Conservation (phyloP, 768 basidiomycete genomes). For the Boletus tylopilopsis region DNA sequence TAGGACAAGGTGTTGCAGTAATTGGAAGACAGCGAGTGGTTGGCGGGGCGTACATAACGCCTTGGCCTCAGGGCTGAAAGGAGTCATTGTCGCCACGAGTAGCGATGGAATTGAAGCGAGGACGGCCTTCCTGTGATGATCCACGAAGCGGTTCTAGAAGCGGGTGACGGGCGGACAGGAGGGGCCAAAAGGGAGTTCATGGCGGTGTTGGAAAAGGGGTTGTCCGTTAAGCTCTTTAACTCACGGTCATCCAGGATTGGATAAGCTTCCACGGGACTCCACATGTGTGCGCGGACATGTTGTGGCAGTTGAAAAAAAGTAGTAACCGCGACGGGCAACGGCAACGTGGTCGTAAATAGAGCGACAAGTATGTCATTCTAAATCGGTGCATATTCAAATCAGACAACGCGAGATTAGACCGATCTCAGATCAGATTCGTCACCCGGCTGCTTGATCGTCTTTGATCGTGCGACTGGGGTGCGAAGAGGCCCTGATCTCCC, state of each 20-base stretch:
- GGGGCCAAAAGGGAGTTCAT: constrained; percentile 9
- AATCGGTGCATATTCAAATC: constrained; percentile 37
- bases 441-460: constrained; percentile 50
- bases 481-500: constrained; percentile 41
- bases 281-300: constrained; percentile 30
- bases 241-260: constrained; percentile 31
- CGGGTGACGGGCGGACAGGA: constrained; percentile 11
- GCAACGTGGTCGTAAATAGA: constrained; percentile 42
- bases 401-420: constrained; percentile 38
- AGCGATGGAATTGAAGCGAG: constrained; percentile 5
- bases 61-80: constrained; percentile 12
- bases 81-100: background rate
- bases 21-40: constrained; percentile 22
- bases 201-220: constrained; percentile 28
- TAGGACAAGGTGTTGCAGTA: constrained; percentile 14
- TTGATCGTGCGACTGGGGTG: constrained; percentile 57
- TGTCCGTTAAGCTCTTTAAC: constrained; percentile 43
- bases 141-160: constrained; percentile 18
- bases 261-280: constrained; percentile 37
- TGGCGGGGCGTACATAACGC: constrained; percentile 9
- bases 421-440: constrained; percentile 38
- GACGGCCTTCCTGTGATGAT: constrained; percentile 23
- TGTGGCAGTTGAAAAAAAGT: constrained; percentile 35
- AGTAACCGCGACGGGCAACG: constrained; percentile 43
- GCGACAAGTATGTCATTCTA: constrained; percentile 28